Evolutionary conservation across 164 flowering plant species (phyloP).

Genomic region (Magnolia kwangsiensis): DNA sequence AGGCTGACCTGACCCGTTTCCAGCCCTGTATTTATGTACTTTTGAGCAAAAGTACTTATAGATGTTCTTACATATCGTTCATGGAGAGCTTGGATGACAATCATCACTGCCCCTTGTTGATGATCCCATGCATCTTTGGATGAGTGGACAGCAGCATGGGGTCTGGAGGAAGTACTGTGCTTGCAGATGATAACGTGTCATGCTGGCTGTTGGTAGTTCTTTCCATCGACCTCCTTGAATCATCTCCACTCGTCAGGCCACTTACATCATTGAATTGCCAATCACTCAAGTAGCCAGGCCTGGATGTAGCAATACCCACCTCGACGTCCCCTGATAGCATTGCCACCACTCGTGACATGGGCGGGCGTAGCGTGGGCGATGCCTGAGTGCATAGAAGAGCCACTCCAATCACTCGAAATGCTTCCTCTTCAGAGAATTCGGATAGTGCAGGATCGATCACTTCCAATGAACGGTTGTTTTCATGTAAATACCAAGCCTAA

Average conservation of each 20-base stretch:
- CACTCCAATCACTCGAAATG: conserved; percentile 7
- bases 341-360: conserved; percentile 12
- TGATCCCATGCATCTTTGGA: not conserved
- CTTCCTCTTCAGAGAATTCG: conserved; percentile 8
- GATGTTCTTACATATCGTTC: too few relatives aligned
- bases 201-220: not conserved
- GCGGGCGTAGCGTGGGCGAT: conserved; percentile 10
- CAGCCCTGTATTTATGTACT: not conserved
- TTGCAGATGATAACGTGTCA: not conserved
- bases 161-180: not conserved
- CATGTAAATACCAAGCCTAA: conserved; percentile 23
- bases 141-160: not conserved
- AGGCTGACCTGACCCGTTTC: too few relatives aligned
- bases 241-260: not conserved
- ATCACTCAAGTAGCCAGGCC: conserved; percentile 11
- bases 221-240: not conserved
- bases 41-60: too few relatives aligned
- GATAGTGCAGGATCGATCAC: conserved; percentile 15
- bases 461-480: conserved; percentile 12
- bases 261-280: conserved; percentile 8
- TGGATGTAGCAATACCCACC: conserved; percentile 2
- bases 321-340: conserved; percentile 9
- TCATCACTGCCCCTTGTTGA: not conserved
- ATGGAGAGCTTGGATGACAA: too few relatives aligned
- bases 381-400: conserved; percentile 13